phyloP scores from a whole-genome alignment of 257 asterid species.

The Scutellaria barbata region DNA sequence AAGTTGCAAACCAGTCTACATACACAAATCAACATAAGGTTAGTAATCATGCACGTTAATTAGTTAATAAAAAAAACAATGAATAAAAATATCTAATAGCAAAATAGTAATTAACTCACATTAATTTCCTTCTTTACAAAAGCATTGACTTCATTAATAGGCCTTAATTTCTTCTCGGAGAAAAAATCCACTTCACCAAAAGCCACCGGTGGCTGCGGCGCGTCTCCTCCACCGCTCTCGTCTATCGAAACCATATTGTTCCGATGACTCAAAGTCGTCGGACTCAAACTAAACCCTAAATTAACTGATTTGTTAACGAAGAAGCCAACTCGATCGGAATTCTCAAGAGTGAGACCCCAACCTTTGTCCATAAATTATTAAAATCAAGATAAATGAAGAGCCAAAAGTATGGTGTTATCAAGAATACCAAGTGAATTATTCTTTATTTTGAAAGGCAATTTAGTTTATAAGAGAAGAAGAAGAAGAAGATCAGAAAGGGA shows the following conservation, averaged over 20 bases:
- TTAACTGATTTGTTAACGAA: constrained; percentile 50
- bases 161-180: constrained; percentile 47
- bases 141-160: constrained; percentile 5
- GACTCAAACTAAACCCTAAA: constrained; percentile 64
- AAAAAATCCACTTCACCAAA: constrained; percentile 82
- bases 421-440: not conserved
- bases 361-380: constrained; percentile 73
- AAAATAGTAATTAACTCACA: too few species aligned
- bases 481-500: not conserved
- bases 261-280: constrained; percentile 42
- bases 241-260: constrained; percentile 49
- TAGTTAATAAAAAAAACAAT: too few species aligned
- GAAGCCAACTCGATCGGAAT: constrained; percentile 56
- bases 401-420: not conserved
- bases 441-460: not conserved
- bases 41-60: too few species aligned
- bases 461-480: not conserved
- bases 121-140: constrained; percentile 55
- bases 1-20: constrained; percentile 90
- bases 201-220: constrained; percentile 34
- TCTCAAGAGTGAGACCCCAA: constrained; percentile 75
- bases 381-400: not conserved
- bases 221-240: constrained; percentile 45
- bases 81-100: too few species aligned
- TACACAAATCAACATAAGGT: not conserved